Evolutionary conservation across 2,329 filamentous ascomycete genomes (phyloP).

Genomic region (Clonostachys solani): DNA sequence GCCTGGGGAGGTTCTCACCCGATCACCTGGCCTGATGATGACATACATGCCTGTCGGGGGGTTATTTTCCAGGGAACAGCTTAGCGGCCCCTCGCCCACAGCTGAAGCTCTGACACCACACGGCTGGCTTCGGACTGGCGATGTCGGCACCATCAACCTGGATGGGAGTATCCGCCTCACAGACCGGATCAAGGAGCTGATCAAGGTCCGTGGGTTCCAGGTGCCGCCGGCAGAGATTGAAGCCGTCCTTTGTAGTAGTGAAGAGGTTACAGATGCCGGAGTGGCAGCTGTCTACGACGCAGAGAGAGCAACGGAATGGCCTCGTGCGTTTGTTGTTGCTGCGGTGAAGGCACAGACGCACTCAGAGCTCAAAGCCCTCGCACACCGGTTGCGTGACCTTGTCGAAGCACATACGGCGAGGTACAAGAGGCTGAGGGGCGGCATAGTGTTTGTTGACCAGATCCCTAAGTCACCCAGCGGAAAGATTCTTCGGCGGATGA

Average conservation of each 20-base stretch:
- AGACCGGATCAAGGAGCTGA: conserved; percentile 67
- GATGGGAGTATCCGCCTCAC: conserved; percentile 60
- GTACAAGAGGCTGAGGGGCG: conserved; percentile 67
- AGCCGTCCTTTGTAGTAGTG: conserved; percentile 26
- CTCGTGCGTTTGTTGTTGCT: conserved; percentile 57
- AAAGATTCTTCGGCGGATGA: conserved; percentile 38
- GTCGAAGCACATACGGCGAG: conserved; percentile 55
- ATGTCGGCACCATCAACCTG: conserved; percentile 57
- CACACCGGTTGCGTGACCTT: conserved; percentile 49
- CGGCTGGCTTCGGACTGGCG: conserved; percentile 69
- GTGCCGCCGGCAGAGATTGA: conserved; percentile 51
- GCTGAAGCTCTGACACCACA: conserved; percentile 38
- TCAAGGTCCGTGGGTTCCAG: conserved; percentile 58
- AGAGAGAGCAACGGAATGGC: conserved; percentile 56
- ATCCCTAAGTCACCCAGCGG: conserved; percentile 68
- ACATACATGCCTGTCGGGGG: conserved; percentile 63
- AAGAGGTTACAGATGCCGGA: conserved; percentile 56
- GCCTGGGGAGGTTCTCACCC: conserved; percentile 62
- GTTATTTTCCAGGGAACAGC: not conserved
- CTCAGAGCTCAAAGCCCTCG: conserved; percentile 33
- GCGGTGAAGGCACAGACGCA: conserved; percentile 14
- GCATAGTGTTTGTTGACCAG: conserved; percentile 62
- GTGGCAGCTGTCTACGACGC: conserved; percentile 56
- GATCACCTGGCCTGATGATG: conserved; percentile 60
- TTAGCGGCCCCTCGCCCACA: conserved; percentile 15